Evolutionary conservation across 1,139 yeast species (phyloP).

Genomic region (Suhomyces yuchorum): DNA sequence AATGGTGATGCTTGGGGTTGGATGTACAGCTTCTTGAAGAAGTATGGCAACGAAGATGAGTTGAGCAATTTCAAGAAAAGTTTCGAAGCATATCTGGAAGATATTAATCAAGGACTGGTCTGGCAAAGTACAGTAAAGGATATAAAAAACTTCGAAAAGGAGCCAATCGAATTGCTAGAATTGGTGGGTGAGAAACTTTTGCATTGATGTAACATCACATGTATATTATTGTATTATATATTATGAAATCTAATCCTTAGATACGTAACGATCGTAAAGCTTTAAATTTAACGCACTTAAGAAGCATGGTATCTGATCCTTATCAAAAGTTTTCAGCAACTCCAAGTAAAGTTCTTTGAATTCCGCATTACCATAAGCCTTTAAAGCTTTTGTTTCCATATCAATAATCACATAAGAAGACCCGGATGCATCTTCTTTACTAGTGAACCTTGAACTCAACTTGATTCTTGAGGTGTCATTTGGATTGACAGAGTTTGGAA

Average conservation of each 20-base stretch:
- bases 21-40: slow-evolving; percentile 47
- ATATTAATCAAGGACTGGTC: slow-evolving; percentile 58
- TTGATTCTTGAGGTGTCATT: slow-evolving; percentile 56
- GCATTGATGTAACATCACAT: background rate
- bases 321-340: slow-evolving; percentile 66
- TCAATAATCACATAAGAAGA: slow-evolving; percentile 43
- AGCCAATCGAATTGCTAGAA: slow-evolving; percentile 39
- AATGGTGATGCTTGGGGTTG: slow-evolving; percentile 84
- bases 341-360: slow-evolving; percentile 56
- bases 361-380: slow-evolving; percentile 46
- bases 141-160: slow-evolving; percentile 41
- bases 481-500: slow-evolving; percentile 60
- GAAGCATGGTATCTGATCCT: slow-evolving; percentile 75
- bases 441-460: slow-evolving; percentile 56
- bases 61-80: slow-evolving; percentile 20
- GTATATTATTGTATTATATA: slow-evolving; percentile 1
- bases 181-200: slow-evolving; percentile 7
- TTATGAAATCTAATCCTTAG: background rate
- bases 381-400: slow-evolving; percentile 37
- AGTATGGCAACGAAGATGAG: slow-evolving; percentile 29
- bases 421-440: slow-evolving; percentile 17
- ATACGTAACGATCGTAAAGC: slow-evolving; percentile 26
- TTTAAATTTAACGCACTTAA: slow-evolving; percentile 74
- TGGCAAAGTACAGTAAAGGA: slow-evolving; percentile 57
- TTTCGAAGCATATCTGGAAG: slow-evolving; percentile 36